Percentiles rank a stretch among this genome's conserved stretches.
Evolutionary conservation across 1,284 basidiomycete genomes (phyloP).

Genomic region (Trametes versicolor): DNA sequence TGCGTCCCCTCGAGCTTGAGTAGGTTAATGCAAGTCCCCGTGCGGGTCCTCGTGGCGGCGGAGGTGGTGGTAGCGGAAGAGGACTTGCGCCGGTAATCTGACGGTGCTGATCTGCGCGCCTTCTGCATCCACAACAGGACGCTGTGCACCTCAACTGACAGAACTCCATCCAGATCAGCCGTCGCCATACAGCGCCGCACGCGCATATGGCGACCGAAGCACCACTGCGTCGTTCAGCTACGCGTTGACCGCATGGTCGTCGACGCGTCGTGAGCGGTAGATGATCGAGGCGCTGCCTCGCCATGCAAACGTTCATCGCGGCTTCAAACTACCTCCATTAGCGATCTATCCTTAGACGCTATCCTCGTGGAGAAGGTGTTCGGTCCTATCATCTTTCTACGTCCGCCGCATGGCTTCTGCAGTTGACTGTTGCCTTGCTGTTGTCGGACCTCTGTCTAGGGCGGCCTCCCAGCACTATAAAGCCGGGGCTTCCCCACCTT

Average conservation of each 20-base stretch:
- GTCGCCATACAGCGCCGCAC: background rate
- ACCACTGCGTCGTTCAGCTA: background rate
- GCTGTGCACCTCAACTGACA: too few species aligned
- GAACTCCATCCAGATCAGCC: background rate
- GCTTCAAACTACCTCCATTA: conserved; percentile 8
- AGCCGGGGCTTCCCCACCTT: conserved; percentile 16
- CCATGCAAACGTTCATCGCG: background rate
- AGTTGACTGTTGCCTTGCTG: background rate
- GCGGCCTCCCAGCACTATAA: conserved; percentile 15
- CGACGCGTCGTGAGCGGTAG: background rate
- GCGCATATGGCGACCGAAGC: conserved; percentile 1
- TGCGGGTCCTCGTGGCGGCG: too few species aligned
- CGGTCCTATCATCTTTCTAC: conserved; percentile 16
- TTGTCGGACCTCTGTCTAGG: background rate
- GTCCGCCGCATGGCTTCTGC: background rate
- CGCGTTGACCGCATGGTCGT: conserved; percentile 17
- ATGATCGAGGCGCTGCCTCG: conserved; percentile 18
- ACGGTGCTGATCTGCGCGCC: background rate
- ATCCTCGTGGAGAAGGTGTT: conserved; percentile 15
- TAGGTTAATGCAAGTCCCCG: too few species aligned
- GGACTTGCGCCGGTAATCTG: conserved; percentile 1
- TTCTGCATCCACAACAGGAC: too few species aligned
- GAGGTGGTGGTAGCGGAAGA: background rate
- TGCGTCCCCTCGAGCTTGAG: too few species aligned
- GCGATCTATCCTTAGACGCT: conserved; percentile 9